Percentiles rank a stretch among this genome's conserved stretches.
Evolutionary conservation across 2,329 filamentous ascomycete species (phyloP).

Genomic region (Alternaria triticimaculans): DNA sequence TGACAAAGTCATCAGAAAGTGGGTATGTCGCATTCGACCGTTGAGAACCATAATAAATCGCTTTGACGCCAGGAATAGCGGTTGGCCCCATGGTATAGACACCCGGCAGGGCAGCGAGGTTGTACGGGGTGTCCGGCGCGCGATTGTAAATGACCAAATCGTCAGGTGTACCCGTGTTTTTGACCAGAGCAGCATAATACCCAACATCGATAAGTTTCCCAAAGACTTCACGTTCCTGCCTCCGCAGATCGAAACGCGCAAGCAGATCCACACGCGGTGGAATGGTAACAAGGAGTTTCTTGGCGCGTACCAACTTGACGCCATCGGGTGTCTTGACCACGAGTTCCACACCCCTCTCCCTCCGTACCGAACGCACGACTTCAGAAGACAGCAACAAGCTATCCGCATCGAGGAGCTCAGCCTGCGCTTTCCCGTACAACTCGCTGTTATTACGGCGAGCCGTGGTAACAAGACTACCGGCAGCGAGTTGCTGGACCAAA

Average conservation of each 20-base stretch:
- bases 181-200: constrained; percentile 51
- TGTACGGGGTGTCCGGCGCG: neutral
- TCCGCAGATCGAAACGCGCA: constrained; percentile 45
- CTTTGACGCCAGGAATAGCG: neutral
- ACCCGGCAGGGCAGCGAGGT: neutral
- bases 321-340: constrained; percentile 24
- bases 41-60: neutral
- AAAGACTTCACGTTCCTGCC: constrained; percentile 48
- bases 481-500: neutral
- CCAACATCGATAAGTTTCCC: constrained; percentile 45
- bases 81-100: neutral
- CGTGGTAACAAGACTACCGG: constrained; percentile 3
- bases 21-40: neutral
- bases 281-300: constrained; percentile 53
- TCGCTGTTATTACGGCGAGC: constrained; percentile 5
- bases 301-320: constrained; percentile 43
- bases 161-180: constrained; percentile 48
- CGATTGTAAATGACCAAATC: constrained; percentile 4
- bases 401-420: constrained; percentile 11
- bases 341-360: neutral
- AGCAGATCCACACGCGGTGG: constrained; percentile 51
- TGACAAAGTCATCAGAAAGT: constrained; percentile 26
- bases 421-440: constrained; percentile 7
- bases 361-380: neutral
- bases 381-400: constrained; percentile 18